phyloP scores from a whole-genome alignment of 192 early-diverging fungal genomes.

The Dissophora ornata region DNA sequence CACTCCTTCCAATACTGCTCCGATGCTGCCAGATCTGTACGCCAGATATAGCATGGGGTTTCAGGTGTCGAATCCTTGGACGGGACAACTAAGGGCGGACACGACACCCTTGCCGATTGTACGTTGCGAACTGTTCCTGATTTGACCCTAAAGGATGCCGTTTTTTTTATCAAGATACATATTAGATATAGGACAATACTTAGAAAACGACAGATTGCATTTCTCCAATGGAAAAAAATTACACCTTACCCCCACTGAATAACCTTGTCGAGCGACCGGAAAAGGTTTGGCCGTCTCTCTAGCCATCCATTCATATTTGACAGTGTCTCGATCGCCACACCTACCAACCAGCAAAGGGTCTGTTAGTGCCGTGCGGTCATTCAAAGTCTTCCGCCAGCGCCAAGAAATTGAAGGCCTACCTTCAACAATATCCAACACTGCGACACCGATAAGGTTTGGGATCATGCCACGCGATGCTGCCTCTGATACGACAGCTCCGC shows the following conservation, averaged over 20 bases:
- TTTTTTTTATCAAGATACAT: no score
- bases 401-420: no score
- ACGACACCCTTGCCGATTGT: constrained; percentile 76
- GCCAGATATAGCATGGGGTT: constrained; percentile 61
- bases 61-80: constrained; percentile 19
- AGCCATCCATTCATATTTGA: constrained; percentile 59
- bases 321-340: constrained; percentile 68
- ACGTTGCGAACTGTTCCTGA: constrained; percentile 71
- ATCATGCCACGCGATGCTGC: constrained; percentile 64
- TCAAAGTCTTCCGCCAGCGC: no score
- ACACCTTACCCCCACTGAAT: constrained; percentile 65
- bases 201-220: neutral
- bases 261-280: constrained; percentile 61
- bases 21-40: constrained; percentile 69
- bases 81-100: constrained; percentile 69
- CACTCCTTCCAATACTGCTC: constrained; percentile 77
- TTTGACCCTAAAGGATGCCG: constrained; percentile 61
- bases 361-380: no score
- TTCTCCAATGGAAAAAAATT: neutral
- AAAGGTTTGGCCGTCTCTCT: constrained; percentile 59
- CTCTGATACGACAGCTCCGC: constrained; percentile 79
- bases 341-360: no score
- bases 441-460: constrained; percentile 67
- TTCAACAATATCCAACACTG: constrained; percentile 84
- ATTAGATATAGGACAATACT: neutral